Evolutionary conservation across 116 monocot genomes (phyloP), one percentile per base, ranked within the genome.

Genomic region (Phalaenopsis hybrid): DNA sequence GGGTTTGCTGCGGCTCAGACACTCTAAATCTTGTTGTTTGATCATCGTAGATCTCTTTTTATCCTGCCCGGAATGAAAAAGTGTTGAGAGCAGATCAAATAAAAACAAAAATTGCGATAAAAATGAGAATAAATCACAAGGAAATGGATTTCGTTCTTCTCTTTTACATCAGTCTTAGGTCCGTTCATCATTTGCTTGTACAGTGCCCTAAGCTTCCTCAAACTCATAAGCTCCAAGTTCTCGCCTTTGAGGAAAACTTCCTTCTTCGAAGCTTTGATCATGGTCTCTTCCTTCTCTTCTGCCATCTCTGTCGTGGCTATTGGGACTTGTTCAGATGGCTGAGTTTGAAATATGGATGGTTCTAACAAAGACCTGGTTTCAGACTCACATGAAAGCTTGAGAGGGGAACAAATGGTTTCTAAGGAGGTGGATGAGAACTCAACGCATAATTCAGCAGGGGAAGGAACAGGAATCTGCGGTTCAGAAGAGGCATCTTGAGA

Each of bases 181-280:
- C 4, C 44, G 28, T 43, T 49, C 13, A 84, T 12, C 13, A 74
- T 81, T 28, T 87, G 78, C 78, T 81, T 87, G 73, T 77, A 80
- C 13, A 67, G 46, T 16, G 87, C 57, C 65, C 74, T 81, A 18
- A 87, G 78, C 80, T 84, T 87, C 28, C 78, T 73, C 87, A 87
- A 17, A 63, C 87, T 87, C 61, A 76, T 1, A 23, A 9, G 31
- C 12, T 63, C 18, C 23, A 63, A 57, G 49, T 81, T 74, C 18
- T 11, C 46, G n/a, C 31, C 33, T 77, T 67, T 16, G 63, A 34
- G 21, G 15, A 10, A 41, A 12, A 6, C 41, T 41, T 49, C 77
- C 77, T 77, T 31, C 77, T 45, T 21, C 8, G 2, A 34, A 5
- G 31, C 55, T 25, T 31, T 25, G 43, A 31, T 51, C 37, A 1